phyloP scores from a whole-genome alignment of 345 rosid species.

The Diplotaxis tenuifolia region DNA sequence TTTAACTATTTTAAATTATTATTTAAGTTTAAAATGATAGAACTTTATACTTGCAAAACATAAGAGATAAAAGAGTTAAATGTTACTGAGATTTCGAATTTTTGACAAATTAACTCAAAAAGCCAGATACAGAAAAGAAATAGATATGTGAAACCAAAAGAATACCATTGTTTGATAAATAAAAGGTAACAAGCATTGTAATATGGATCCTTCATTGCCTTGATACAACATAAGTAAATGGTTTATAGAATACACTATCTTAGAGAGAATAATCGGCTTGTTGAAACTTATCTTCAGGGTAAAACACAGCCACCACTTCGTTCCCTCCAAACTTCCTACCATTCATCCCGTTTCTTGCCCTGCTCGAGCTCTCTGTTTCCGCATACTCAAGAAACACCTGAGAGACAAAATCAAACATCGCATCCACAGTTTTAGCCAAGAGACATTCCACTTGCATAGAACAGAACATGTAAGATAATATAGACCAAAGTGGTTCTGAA shows the following conservation, averaged over 20 bases:
- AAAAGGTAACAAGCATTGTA: not conserved
- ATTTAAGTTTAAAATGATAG: too few relatives aligned
- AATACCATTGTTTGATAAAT: not conserved
- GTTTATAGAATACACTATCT: not conserved
- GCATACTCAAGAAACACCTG: slow-evolving; percentile 76
- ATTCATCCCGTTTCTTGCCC: slow-evolving; percentile 62
- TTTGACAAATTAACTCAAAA: not conserved
- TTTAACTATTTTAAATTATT: too few relatives aligned
- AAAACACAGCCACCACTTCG: slow-evolving; percentile 64
- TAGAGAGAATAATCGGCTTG: slow-evolving; percentile 49
- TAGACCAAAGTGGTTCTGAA: not conserved
- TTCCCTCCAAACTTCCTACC: slow-evolving; percentile 78
- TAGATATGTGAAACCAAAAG: not conserved
- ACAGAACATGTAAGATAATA: not conserved
- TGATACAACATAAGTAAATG: not conserved
- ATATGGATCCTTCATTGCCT: not conserved
- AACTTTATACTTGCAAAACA: too few relatives aligned
- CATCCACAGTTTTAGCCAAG: not conserved
- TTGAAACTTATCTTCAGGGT: slow-evolving; percentile 60
- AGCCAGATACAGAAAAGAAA: not conserved
- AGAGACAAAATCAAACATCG: not conserved
- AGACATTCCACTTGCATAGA: not conserved
- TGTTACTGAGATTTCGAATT: not conserved
- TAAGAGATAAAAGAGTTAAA: too few relatives aligned
- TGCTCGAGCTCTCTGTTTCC: slow-evolving; percentile 56